A percentile compares a stretch with the other conserved stretches of the same genome.
phyloP scores from a whole-genome alignment of 1,284 basidiomycete genomes.

The Boletellus deceptivus region DNA sequence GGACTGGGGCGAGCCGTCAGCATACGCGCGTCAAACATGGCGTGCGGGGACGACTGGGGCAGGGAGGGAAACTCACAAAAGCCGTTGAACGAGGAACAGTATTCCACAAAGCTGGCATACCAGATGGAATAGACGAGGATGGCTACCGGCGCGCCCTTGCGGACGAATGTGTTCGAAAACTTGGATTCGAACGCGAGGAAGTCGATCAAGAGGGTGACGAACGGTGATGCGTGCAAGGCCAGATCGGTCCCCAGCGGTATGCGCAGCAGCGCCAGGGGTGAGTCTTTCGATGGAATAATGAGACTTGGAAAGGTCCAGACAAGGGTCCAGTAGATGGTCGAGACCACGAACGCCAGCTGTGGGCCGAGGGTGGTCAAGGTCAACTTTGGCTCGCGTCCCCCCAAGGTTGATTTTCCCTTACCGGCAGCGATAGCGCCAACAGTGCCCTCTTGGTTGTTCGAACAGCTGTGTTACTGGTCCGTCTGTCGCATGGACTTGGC shows the following conservation, averaged over 20 bases:
- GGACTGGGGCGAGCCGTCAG: conserved; percentile 44
- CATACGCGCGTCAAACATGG: too few relatives aligned
- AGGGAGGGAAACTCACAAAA: conserved; percentile 49
- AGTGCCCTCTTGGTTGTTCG: conserved; percentile 21
- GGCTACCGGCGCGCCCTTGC: conserved; percentile 45
- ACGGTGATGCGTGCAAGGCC: conserved; percentile 65
- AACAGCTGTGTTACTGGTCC: conserved; percentile 7
- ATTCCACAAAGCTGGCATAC: conserved; percentile 70
- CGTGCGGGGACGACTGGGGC: background rate
- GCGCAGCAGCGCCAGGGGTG: conserved; percentile 15
- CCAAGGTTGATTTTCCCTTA: conserved; percentile 6
- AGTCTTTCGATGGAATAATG: conserved; percentile 42
- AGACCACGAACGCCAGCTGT: conserved; percentile 65
- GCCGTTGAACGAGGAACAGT: conserved; percentile 61
- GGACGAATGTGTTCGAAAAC: conserved; percentile 49
- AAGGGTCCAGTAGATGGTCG: conserved; percentile 67
- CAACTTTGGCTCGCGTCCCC: background rate
- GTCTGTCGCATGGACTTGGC: background rate
- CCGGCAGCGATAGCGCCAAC: conserved; percentile 32
- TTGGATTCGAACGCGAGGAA: conserved; percentile 68
- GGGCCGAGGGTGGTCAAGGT: background rate
- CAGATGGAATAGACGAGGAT: conserved; percentile 44
- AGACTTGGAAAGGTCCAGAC: conserved; percentile 51
- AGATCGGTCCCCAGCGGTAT: conserved; percentile 67
- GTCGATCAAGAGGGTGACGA: conserved; percentile 59